Conservation (phyloP, 176 grass and related monocot genomes). For the Canna indica region DNA sequence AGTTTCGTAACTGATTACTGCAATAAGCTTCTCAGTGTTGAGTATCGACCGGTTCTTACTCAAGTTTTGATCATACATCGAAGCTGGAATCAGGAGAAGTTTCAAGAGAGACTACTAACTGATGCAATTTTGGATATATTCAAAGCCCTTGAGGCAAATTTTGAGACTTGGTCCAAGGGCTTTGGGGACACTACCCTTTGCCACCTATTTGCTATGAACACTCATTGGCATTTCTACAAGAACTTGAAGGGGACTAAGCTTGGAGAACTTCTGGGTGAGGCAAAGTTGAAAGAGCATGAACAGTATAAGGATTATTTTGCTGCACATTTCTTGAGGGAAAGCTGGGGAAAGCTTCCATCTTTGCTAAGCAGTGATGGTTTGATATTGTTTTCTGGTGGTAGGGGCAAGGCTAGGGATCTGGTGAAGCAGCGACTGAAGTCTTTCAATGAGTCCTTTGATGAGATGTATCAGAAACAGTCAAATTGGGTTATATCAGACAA, state of each 20-base stretch:
- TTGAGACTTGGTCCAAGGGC: slow-evolving; percentile 21
- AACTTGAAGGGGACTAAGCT: slow-evolving; percentile 21
- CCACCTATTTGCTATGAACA: slow-evolving; percentile 21
- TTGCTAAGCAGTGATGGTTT: slow-evolving; percentile 73
- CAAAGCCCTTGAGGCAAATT: slow-evolving; percentile 11
- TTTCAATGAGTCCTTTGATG: slow-evolving; percentile 79
- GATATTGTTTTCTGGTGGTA: slow-evolving; percentile 79
- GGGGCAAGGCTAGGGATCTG: slow-evolving; percentile 66
- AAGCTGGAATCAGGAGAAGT: slow-evolving; percentile 22
- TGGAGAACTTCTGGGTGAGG: slow-evolving; percentile 11
- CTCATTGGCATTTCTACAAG: slow-evolving; percentile 21
- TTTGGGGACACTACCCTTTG: slow-evolving; percentile 7
- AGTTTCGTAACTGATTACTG: slow-evolving; percentile 20
- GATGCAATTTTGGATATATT: slow-evolving; percentile 20
- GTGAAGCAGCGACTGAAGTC: slow-evolving; percentile 83
- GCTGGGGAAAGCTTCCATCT: slow-evolving; percentile 58
- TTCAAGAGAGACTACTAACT: slow-evolving; percentile 13
- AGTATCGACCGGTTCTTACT: slow-evolving; percentile 12
- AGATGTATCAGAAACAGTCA: slow-evolving; percentile 64
- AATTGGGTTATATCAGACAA: slow-evolving; percentile 81
- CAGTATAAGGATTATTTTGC: slow-evolving; percentile 70
- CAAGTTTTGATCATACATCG: slow-evolving; percentile 20
- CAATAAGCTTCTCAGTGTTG: slow-evolving; percentile 14
- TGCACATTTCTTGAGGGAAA: slow-evolving; percentile 57
- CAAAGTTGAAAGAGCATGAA: slow-evolving; percentile 45